Conservation (phyloP, 768 basidiomycete genomes). For the Tulasnella calospora region DNA sequence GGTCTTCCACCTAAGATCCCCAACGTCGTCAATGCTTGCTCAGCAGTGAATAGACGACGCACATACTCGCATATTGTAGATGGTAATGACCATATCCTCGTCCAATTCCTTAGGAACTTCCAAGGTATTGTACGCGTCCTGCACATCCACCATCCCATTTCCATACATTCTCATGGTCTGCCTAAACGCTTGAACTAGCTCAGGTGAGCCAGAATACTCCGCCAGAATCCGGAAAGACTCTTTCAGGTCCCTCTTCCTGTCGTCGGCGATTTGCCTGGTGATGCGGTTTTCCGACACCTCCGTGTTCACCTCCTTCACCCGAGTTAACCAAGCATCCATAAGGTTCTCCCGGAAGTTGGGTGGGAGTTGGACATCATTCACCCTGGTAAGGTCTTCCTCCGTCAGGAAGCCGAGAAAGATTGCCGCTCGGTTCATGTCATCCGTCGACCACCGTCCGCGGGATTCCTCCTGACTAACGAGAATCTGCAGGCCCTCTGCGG, state of each 20-base stretch:
- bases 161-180: slow-evolving; percentile 43
- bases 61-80: slow-evolving; percentile 64
- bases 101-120: slow-evolving; percentile 67
- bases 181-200: slow-evolving; percentile 50
- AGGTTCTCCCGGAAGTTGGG: slow-evolving; percentile 37
- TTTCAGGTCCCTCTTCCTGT: slow-evolving; percentile 45
- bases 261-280: neutral
- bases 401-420: slow-evolving; percentile 61
- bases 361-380: slow-evolving; percentile 65
- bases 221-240: slow-evolving; percentile 67
- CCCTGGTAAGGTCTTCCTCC: slow-evolving; percentile 46
- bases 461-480: slow-evolving; percentile 58
- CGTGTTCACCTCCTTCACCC: neutral
- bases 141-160: slow-evolving; percentile 54
- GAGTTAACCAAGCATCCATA: neutral
- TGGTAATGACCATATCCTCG: slow-evolving; percentile 69
- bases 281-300: slow-evolving; percentile 4
- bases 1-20: slow-evolving; percentile 59
- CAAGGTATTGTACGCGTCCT: slow-evolving; percentile 64
- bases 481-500: slow-evolving; percentile 50
- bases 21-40: neutral
- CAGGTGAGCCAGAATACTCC: slow-evolving; percentile 53
- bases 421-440: slow-evolving; percentile 51
- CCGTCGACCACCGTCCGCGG: slow-evolving; percentile 57
- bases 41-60: slow-evolving; percentile 25